These are phyloP conservation scores for Leishmania turanica DNA, from an alignment of 208 protist genomes.

Conservation along the genomic window DNA sequence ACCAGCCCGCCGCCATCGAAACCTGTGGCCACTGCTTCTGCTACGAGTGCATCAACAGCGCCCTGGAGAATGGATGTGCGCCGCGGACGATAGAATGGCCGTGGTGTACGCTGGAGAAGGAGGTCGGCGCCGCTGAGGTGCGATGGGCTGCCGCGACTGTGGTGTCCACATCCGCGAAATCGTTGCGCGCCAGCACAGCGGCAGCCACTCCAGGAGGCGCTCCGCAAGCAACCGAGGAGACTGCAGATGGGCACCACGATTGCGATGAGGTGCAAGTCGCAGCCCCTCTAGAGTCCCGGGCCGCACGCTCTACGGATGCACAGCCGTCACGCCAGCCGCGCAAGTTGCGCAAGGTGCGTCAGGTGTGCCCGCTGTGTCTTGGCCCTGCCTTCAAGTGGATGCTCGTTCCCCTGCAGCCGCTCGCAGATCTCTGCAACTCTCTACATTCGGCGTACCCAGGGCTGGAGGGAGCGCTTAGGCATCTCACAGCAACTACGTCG, in stretches of 20 bases:
- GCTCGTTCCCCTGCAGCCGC: conserved; percentile 46
- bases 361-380: conserved; percentile 62
- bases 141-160: conserved; percentile 15
- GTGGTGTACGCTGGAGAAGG: conserved; percentile 19
- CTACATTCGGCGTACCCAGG: conserved; percentile 21
- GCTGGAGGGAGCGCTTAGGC: conserved; percentile 26
- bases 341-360: conserved; percentile 30
- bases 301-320: not conserved
- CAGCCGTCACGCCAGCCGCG: conserved; percentile 1
- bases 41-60: conserved; percentile 66
- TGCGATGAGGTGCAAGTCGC: not conserved
- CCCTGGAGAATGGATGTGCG: conserved; percentile 58
- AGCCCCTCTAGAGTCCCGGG: not conserved
- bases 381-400: conserved; percentile 76
- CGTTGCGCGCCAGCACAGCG: not conserved
- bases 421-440: conserved; percentile 43
- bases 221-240: not conserved
- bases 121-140: conserved; percentile 8
- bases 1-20: conserved; percentile 50
- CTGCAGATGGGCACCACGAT: not conserved
- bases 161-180: not conserved
- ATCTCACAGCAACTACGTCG: not conserved
- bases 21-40: conserved; percentile 86
- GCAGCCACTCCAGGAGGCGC: not conserved
- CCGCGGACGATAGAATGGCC: conserved; percentile 38